Conservation (phyloP, 169 alveolate genomes). For the Miamiensis avidus region DNA sequence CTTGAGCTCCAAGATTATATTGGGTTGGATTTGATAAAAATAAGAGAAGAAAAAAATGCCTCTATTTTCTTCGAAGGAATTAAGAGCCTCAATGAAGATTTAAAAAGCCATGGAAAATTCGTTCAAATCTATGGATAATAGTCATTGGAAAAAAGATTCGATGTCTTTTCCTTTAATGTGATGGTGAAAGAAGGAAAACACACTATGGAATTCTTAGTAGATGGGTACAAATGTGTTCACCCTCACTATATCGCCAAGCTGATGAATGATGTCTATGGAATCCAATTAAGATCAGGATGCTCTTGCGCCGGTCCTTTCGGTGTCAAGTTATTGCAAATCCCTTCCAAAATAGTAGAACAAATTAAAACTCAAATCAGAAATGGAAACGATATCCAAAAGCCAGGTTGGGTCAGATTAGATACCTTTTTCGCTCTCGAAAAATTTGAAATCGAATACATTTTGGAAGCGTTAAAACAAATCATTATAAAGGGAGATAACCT, state of each 20-base stretch:
- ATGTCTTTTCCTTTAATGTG: constrained; percentile 24
- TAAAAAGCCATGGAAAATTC: constrained; percentile 30
- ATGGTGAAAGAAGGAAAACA: constrained; percentile 30
- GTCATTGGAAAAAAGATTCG: constrained; percentile 26
- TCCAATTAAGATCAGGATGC: constrained; percentile 94
- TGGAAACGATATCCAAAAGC: constrained; percentile 90
- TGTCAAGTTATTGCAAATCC: constrained; percentile 82
- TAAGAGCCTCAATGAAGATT: constrained; percentile 37
- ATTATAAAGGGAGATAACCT: constrained; percentile 92
- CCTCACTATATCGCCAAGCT: constrained; percentile 90
- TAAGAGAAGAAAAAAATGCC: constrained; percentile 55
- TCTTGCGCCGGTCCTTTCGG: constrained; percentile 95
- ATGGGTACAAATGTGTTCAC: constrained; percentile 76
- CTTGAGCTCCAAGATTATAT: constrained; percentile 17
- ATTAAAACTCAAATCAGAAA: constrained; percentile 71
- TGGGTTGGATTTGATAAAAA: constrained; percentile 28
- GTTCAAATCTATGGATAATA: constrained; percentile 42
- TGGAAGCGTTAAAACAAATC: constrained; percentile 83
- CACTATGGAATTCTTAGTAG: no score
- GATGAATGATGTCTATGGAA: constrained; percentile 93
- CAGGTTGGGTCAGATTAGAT: constrained; percentile 92
- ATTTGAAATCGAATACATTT: constrained; percentile 76
- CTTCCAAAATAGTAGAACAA: constrained; percentile 62
- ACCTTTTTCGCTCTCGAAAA: constrained; percentile 85
- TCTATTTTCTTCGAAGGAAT: constrained; percentile 40